phyloP scores from a whole-genome alignment of 805 yeast species.

The Saccharomyces mikatae region DNA sequence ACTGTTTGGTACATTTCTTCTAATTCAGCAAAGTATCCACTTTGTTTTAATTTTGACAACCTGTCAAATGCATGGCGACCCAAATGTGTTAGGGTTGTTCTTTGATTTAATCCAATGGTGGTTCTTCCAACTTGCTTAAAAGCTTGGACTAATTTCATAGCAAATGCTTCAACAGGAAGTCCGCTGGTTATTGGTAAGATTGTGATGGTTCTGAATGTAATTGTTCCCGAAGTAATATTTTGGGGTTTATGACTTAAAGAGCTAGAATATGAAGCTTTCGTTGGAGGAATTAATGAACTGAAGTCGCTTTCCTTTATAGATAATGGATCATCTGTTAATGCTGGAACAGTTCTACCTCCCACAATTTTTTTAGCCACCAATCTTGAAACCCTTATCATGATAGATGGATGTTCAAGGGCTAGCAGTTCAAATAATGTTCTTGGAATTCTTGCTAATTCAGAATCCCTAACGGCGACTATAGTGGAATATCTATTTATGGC shows the following conservation, averaged over 20 bases:
- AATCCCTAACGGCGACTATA: slow-evolving; percentile 80
- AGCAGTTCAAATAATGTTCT: slow-evolving; percentile 79
- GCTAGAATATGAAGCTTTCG: slow-evolving; percentile 9
- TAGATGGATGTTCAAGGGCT: slow-evolving; percentile 77
- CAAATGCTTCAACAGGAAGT: slow-evolving; percentile 83
- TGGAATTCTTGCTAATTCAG: slow-evolving; percentile 90
- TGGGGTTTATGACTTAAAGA: slow-evolving; percentile 9
- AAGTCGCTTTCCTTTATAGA: slow-evolving; percentile 18
- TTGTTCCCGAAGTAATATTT: slow-evolving; percentile 13
- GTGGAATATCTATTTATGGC: slow-evolving; percentile 62
- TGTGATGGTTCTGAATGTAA: slow-evolving; percentile 67
- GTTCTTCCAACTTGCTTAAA: slow-evolving; percentile 62
- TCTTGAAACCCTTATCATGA: slow-evolving; percentile 82
- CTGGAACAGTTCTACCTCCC: not conserved
- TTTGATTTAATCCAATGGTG: slow-evolving; percentile 76
- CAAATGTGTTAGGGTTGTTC: slow-evolving; percentile 66
- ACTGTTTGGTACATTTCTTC: slow-evolving; percentile 88
- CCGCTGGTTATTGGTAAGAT: slow-evolving; percentile 73
- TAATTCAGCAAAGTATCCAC: slow-evolving; percentile 83
- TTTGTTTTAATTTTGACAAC: slow-evolving; percentile 72
- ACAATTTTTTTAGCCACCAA: slow-evolving; percentile 61
- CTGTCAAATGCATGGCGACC: slow-evolving; percentile 93
- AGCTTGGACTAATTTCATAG: slow-evolving; percentile 60
- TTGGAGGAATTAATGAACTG: slow-evolving; percentile 29
- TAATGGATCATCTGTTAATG: not conserved